Percentiles rank a stretch among this genome's conserved stretches.
These are phyloP conservation scores for Fusarium napiforme DNA, from an alignment of 2,329 filamentous ascomycete species.

Conservation along the genomic window DNA sequence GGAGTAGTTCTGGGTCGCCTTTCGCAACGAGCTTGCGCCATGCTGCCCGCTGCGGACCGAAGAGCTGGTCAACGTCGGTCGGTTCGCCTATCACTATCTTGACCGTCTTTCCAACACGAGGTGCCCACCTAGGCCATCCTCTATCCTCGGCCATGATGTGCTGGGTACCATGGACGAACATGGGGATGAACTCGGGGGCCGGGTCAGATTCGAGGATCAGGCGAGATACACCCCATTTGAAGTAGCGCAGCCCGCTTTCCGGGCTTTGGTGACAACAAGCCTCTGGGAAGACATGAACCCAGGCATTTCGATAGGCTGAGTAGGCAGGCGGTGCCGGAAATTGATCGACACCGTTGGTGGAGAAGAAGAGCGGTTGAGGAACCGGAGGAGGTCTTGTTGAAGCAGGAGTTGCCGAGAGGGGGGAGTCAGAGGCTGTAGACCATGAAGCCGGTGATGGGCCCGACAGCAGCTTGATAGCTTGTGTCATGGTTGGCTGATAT, in stretches of 20 bases:
- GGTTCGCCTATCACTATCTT: slow-evolving; percentile 82
- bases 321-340: slow-evolving; percentile 80
- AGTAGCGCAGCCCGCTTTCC: slow-evolving; percentile 85
- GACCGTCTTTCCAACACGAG: slow-evolving; percentile 76
- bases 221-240: slow-evolving; percentile 96
- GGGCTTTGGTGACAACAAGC: slow-evolving; percentile 92
- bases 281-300: slow-evolving; percentile 97
- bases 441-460: slow-evolving; percentile 48
- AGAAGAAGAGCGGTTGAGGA: slow-evolving; percentile 60
- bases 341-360: slow-evolving; percentile 72
- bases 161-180: slow-evolving; percentile 94
- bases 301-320: slow-evolving; percentile 75
- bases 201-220: slow-evolving; percentile 91
- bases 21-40: slow-evolving; percentile 75
- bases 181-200: slow-evolving; percentile 87
- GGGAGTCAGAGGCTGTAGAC: slow-evolving; percentile 32
- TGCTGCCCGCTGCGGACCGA: slow-evolving; percentile 78
- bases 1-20: slow-evolving; percentile 59
- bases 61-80: slow-evolving; percentile 77
- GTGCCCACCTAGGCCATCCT: slow-evolving; percentile 81
- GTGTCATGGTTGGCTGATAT: slow-evolving; percentile 88
- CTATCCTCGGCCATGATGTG: slow-evolving; percentile 88
- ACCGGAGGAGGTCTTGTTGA: slow-evolving; percentile 20
- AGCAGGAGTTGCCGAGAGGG: neutral
- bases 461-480: slow-evolving; percentile 87